Conservation (phyloP, 2,329 filamentous ascomycete species). For the Didymella arachidicola region DNA sequence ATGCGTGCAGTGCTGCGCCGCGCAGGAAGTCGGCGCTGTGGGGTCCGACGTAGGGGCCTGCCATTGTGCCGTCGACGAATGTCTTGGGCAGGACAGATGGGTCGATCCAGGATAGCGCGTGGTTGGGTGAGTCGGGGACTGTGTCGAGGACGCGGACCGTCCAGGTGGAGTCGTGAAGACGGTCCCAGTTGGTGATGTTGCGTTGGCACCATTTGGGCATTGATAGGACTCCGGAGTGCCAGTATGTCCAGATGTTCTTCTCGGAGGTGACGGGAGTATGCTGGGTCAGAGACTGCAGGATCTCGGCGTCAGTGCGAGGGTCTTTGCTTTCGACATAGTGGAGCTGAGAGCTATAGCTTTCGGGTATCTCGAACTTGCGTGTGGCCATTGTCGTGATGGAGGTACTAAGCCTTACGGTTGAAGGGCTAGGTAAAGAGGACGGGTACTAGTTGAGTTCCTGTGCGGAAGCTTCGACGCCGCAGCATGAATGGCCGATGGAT, state of each 20-base stretch:
- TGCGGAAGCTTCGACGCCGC: neutral
- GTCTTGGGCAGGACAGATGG: neutral
- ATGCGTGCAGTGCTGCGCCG: constrained; percentile 50
- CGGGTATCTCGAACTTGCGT: neutral
- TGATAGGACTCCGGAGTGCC: neutral
- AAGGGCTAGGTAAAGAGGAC: neutral
- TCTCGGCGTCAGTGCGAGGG: neutral
- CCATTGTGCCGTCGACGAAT: neutral
- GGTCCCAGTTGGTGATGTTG: neutral
- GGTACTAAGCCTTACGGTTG: neutral
- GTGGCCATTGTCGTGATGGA: neutral
- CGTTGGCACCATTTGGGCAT: neutral
- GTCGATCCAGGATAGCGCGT: neutral
- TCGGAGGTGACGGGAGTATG: neutral
- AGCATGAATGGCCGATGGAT: neutral
- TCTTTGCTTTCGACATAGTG: constrained; percentile 5
- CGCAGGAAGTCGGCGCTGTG: constrained; percentile 60
- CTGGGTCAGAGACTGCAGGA: neutral
- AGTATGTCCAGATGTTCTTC: constrained; percentile 6
- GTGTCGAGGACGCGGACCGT: neutral
- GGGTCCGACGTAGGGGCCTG: constrained; percentile 37
- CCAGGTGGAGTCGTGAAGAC: neutral
- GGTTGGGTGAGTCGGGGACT: neutral
- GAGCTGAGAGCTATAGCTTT: neutral
- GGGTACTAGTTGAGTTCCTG: neutral